Base-by-base conservation (phyloP, 1,284 basidiomycete species). In the Ganoderma resinaceum region DNA sequence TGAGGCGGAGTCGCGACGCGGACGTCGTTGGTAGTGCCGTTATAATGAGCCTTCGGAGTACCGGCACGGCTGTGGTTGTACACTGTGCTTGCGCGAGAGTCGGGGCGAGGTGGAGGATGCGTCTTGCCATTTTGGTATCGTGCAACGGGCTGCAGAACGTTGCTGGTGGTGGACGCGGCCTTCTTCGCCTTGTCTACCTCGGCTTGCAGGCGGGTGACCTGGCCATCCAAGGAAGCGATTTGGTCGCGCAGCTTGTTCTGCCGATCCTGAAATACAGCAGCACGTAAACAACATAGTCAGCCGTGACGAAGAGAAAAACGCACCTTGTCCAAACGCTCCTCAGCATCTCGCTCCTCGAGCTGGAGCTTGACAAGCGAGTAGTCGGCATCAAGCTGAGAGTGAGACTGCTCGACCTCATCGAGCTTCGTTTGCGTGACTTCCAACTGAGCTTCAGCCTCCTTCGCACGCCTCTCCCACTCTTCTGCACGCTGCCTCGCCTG, bases 391-490 rank as follows among this genome's bases (percentile, higher is more conserved):
- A 93, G 79, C 76, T 92, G 91, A 23, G 81, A 77, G 23, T 87
- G 86, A 0, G 82, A 83, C 75, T 91, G 87, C 71, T 94, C 91
- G 7, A 84, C 81, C 61, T 91, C 86, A 55, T 94, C 90, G 18
- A 92, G 77, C 74, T 86, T 85, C 59, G 86, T 87, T 68, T 84
- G 84, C 20, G 83, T 84, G 68, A 84, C 75, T 74, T 91, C 89
- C 20, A 93, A 78, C 68, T 90, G 85, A 23, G 81, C 81, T 77
- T 93, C 90, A 63, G 85, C 85, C 70, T 92, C 91, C 75, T 89
- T 89, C n/a, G 91, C 87, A 49, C 89, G 89, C 72, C 85, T 86
- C 79, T 95, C 93, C 92, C 92, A 94, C 73, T 95, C 93, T 2
- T 86, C 81, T 3, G 91, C 85, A 42, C 91, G 91, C 76, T 93